These are phyloP conservation scores for Starmerella kuoi DNA, from an alignment of 805 yeast species.

Conservation along the genomic window DNA sequence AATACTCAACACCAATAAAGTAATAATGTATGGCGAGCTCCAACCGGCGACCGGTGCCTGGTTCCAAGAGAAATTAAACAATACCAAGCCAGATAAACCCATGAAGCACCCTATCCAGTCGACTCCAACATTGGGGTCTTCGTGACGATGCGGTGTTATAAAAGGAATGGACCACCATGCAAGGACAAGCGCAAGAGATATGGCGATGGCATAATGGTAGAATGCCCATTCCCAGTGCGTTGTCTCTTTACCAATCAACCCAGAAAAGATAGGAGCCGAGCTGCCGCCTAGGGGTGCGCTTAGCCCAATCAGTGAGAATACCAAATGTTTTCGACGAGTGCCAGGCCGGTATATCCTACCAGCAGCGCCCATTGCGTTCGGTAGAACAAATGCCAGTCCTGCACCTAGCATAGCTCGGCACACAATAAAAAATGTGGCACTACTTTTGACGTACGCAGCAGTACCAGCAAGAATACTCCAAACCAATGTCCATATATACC, in stretches of 20 bases:
- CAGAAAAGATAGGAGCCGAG: constrained; percentile 38
- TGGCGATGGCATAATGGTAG: constrained; percentile 35
- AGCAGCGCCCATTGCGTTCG: constrained; percentile 47
- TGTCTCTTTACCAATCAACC: constrained; percentile 14
- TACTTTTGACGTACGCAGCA: constrained; percentile 35
- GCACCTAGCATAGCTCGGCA: constrained; percentile 54
- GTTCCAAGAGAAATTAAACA: constrained; percentile 57
- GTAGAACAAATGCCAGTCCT: constrained; percentile 47
- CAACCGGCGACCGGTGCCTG: constrained; percentile 66
- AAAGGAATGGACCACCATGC: constrained; percentile 2
- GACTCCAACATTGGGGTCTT: constrained; percentile 26
- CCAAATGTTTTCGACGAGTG: constrained; percentile 36
- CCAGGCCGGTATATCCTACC: constrained; percentile 27
- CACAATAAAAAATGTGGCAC: constrained; percentile 21
- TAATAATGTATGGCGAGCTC: constrained; percentile 42
- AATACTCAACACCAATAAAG: constrained; percentile 46
- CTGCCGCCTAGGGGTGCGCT: constrained; percentile 52
- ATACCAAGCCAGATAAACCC: constrained; percentile 48
- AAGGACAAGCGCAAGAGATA: constrained; percentile 17
- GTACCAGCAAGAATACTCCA: constrained; percentile 55
- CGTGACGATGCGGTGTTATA: constrained; percentile 4
- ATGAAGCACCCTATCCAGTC: constrained; percentile 45
- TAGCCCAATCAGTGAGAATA: constrained; percentile 46
- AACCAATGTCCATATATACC: constrained; percentile 42
- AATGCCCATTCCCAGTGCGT: constrained; percentile 27